Base-by-base conservation (phyloP, 1,284 basidiomycete species). In the Limonomyces culmigenus region DNA sequence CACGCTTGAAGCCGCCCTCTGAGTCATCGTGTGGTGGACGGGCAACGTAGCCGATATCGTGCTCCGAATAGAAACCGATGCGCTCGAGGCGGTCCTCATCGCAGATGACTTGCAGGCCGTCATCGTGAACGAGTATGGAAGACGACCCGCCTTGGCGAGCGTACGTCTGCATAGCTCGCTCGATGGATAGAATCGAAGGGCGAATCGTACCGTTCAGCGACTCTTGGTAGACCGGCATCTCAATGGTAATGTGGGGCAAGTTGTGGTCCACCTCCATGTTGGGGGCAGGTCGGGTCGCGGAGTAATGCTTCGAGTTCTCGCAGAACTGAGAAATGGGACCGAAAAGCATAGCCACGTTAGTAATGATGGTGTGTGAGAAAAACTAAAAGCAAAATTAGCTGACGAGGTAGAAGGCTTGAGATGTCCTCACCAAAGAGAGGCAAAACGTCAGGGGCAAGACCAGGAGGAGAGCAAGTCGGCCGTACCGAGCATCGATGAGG, bases 151-250 rank as follows among this genome's bases (percentile, higher is more conserved):
- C 83, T 48, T 86, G 81, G 1, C 80, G 64, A 15, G 83, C 80
- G 49, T 86, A 86, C 2, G 81, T 86, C 49, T 80, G 79, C 73
- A 88, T 87, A 0, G 84, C 85, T 50, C 73, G 74, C 56, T 89
- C 86, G 41, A 89, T 55, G 0, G 78, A 86, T 43, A 71, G 69
- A 29, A 89, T 27, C 23, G n/a, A 27, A 27, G 60, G 74, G 48
- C 48, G 78, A 76, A 80, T 74, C 0, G 75, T 77, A 38, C 68
- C 64, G 30, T 68, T 65, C 23, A 74, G 52, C 41, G 70, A 75
- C 55, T 81, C 81, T 54, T 83, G 84, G 59, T 84, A 86, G 4
- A 85, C 83, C 0, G 83, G 80, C 61, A 85, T 67, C 47, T 83
- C 70, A 38, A 84, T 64, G 0, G 80, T 79, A 40, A 85, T 62